phyloP scores from a whole-genome alignment of 2,329 filamentous ascomycete species.

The Claviceps citrina region DNA sequence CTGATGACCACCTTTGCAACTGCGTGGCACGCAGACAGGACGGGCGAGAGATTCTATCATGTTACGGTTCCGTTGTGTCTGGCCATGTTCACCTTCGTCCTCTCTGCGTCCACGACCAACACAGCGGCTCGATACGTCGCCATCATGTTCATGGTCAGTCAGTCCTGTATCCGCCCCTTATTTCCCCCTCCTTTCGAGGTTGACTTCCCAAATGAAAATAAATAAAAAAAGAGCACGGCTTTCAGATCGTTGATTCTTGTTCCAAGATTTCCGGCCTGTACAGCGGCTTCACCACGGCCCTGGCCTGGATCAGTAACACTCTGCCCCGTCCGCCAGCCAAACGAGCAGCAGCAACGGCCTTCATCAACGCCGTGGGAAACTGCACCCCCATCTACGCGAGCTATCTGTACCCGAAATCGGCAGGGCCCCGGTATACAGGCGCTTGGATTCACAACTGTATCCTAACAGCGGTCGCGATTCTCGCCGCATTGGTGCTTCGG shows the following conservation, averaged over 20 bases:
- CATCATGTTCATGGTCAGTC: slow-evolving; percentile 57
- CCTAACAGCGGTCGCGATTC: slow-evolving; percentile 47
- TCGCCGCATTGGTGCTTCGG: slow-evolving; percentile 45
- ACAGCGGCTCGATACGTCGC: slow-evolving; percentile 49
- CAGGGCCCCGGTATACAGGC: slow-evolving; percentile 29
- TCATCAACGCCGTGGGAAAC: slow-evolving; percentile 51
- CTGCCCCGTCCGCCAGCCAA: slow-evolving; percentile 64
- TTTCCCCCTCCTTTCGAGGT: no score
- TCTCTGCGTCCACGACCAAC: slow-evolving; percentile 46
- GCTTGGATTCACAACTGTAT: slow-evolving; percentile 56
- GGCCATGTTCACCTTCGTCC: slow-evolving; percentile 49
- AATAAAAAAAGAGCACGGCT: no score
- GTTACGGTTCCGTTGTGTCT: slow-evolving; percentile 46
- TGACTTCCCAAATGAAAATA: no score
- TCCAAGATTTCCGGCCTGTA: slow-evolving; percentile 43
- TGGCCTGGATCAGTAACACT: slow-evolving; percentile 64
- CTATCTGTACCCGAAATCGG: slow-evolving; percentile 47
- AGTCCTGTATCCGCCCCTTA: no score
- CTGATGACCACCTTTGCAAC: slow-evolving; percentile 48
- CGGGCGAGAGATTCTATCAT: slow-evolving; percentile 57
- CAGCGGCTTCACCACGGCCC: slow-evolving; percentile 48
- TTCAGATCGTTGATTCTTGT: background rate
- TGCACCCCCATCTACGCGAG: slow-evolving; percentile 50
- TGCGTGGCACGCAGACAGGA: slow-evolving; percentile 55
- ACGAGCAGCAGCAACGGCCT: slow-evolving; percentile 51